phyloP scores from a whole-genome alignment of 2,329 filamentous ascomycete species.

The Tolypocladium endophyticum region DNA sequence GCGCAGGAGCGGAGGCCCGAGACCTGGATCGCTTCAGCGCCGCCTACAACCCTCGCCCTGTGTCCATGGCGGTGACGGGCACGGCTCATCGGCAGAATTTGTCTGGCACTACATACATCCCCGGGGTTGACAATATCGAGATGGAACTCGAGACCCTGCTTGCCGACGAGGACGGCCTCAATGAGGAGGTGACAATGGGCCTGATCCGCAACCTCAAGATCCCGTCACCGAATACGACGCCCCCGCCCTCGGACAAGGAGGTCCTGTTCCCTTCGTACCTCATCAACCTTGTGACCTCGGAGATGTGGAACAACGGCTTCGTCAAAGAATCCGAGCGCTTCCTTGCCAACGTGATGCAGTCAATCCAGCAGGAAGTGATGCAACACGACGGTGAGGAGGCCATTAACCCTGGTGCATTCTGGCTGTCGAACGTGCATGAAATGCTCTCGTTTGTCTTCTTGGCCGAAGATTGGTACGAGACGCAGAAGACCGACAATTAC shows the following conservation, averaged over 20 bases:
- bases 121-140: slow-evolving; percentile 82
- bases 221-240: slow-evolving; percentile 73
- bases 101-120: slow-evolving; percentile 66
- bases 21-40: slow-evolving; percentile 84
- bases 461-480: slow-evolving; percentile 98
- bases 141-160: slow-evolving; percentile 88
- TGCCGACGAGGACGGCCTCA: slow-evolving; percentile 88
- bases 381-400: slow-evolving; percentile 95
- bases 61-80: slow-evolving; percentile 82
- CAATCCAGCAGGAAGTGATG: slow-evolving; percentile 99
- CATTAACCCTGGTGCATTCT: slow-evolving; percentile 95
- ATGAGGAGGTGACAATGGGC: slow-evolving; percentile 94
- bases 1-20: slow-evolving; percentile 76
- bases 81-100: slow-evolving; percentile 59
- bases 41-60: slow-evolving; percentile 86
- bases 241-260: slow-evolving; percentile 93
- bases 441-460: slow-evolving; percentile 99
- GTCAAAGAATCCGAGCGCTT: slow-evolving; percentile 99
- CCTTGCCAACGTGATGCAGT: slow-evolving; percentile 98
- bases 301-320: slow-evolving; percentile 99
- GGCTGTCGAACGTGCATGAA: slow-evolving; percentile 98
- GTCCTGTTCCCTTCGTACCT: slow-evolving; percentile 97
- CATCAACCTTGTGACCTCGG: slow-evolving; percentile 96
- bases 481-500: slow-evolving; percentile 98
- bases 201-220: slow-evolving; percentile 96